These are phyloP conservation scores for Botryotinia convoluta DNA, from an alignment of 2,329 filamentous ascomycete genomes.

Conservation along the genomic window DNA sequence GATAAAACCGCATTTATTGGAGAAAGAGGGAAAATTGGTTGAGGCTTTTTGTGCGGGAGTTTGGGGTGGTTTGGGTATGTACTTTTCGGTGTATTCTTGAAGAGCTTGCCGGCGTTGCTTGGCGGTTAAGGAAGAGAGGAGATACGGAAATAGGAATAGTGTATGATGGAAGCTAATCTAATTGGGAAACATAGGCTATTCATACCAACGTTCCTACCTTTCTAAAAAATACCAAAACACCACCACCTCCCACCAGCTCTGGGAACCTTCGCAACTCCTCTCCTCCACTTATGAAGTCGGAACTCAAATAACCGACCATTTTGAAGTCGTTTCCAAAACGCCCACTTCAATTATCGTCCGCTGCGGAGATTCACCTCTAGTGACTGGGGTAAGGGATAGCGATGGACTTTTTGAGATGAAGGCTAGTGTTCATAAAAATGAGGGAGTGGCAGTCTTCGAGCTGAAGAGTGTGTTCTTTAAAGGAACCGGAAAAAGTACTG, in stretches of 20 bases:
- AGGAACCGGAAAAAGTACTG: constrained; percentile 45
- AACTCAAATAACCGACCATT: constrained; percentile 67
- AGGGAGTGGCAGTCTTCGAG: constrained; percentile 60
- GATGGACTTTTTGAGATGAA: constrained; percentile 68
- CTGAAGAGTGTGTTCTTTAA: constrained; percentile 64
- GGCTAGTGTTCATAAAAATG: constrained; percentile 58
- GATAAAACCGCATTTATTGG: constrained; percentile 62
- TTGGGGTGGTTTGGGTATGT: constrained; percentile 48
- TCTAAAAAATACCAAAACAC: constrained; percentile 55
- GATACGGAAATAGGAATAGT: background rate
- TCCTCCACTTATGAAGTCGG: constrained; percentile 59
- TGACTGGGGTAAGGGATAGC: constrained; percentile 52
- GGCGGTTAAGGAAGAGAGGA: background rate
- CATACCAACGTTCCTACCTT: constrained; percentile 56
- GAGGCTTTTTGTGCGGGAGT: constrained; percentile 36
- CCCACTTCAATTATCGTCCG: constrained; percentile 59
- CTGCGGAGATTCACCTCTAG: constrained; percentile 63
- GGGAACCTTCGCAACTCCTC: constrained; percentile 55
- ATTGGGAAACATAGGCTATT: constrained; percentile 41
- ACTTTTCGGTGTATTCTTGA: background rate
- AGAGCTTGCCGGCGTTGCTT: background rate
- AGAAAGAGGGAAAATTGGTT: constrained; percentile 62
- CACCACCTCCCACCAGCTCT: constrained; percentile 59
- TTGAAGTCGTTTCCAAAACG: constrained; percentile 66
- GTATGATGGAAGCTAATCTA: constrained; percentile 10